A percentile compares a stretch with the other conserved stretches of the same genome.
Evolutionary conservation across 2,329 filamentous ascomycete genomes (phyloP).

Genomic region (Seiridium unicorne): DNA sequence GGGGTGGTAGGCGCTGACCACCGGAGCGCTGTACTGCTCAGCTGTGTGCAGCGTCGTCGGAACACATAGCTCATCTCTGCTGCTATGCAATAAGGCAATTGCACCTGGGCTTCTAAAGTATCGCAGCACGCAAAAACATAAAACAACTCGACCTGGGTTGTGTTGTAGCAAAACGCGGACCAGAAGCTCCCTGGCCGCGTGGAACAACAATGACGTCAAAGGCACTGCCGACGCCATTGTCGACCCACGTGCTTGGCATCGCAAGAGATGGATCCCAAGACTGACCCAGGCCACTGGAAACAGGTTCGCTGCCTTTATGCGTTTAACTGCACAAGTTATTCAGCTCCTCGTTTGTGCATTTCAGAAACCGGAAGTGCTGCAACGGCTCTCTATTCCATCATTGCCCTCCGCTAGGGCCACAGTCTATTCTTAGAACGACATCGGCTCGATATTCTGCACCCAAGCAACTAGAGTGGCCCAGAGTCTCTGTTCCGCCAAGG

Average conservation of each 20-base stretch:
- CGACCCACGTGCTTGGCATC: neutral
- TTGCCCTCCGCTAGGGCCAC: too few relatives aligned
- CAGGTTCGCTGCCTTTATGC: neutral
- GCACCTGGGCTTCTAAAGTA: neutral
- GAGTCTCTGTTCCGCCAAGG: too few relatives aligned
- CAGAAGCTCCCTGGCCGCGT: neutral
- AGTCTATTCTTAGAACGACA: too few relatives aligned
- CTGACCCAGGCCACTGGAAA: neutral
- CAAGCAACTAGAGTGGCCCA: too few relatives aligned
- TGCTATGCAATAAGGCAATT: conserved; percentile 1
- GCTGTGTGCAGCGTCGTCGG: conserved; percentile 19
- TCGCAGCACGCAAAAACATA: neutral
- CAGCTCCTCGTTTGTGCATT: too few relatives aligned
- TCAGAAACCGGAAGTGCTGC: too few relatives aligned
- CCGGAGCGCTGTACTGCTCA: neutral
- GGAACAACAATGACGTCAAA: neutral
- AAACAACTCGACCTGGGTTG: too few relatives aligned
- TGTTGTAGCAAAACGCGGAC: too few relatives aligned
- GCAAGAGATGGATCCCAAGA: neutral
- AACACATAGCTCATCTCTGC: conserved; percentile 28
- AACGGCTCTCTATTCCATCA: too few relatives aligned
- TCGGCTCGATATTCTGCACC: too few relatives aligned
- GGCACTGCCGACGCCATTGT: neutral
- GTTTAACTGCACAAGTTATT: too few relatives aligned
- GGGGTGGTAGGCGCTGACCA: neutral